Percentiles rank a stretch among this genome's conserved stretches.
phyloP scores from a whole-genome alignment of 2,329 filamentous ascomycete genomes.

The Lasiodiplodia theobromae region DNA sequence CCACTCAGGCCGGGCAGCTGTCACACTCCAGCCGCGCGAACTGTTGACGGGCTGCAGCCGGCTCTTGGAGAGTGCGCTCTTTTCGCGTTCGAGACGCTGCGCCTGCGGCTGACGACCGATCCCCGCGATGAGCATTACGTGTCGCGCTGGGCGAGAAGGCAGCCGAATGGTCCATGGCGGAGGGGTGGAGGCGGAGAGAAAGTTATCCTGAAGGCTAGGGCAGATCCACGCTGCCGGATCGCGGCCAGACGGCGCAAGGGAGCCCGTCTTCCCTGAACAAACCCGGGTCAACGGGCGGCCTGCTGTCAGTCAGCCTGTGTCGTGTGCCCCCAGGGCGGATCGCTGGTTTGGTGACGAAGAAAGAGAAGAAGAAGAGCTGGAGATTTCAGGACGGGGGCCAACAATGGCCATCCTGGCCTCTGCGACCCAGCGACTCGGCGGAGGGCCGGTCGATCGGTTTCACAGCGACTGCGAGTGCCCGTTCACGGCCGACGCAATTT shows the following conservation, averaged over 20 bases:
- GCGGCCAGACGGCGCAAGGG: slow-evolving; percentile 25
- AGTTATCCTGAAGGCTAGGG: slow-evolving; percentile 23
- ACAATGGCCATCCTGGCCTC: slow-evolving; percentile 3
- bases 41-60: slow-evolving; percentile 19
- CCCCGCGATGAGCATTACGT: slow-evolving; percentile 25
- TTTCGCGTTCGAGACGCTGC: slow-evolving; percentile 22
- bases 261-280: slow-evolving; percentile 10
- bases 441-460: slow-evolving; percentile 28
- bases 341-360: slow-evolving; percentile 11
- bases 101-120: slow-evolving; percentile 23
- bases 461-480: slow-evolving; percentile 19
- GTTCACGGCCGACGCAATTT: slow-evolving; percentile 21
- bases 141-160: slow-evolving; percentile 24
- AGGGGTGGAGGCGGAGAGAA: slow-evolving; percentile 22
- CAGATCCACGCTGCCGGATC: slow-evolving; percentile 21
- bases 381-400: slow-evolving; percentile 20
- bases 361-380: slow-evolving; percentile 6
- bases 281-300: slow-evolving; percentile 23
- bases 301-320: slow-evolving; percentile 14
- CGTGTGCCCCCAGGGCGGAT: slow-evolving; percentile 12
- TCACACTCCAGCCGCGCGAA: slow-evolving; percentile 27
- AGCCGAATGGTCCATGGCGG: slow-evolving; percentile 25
- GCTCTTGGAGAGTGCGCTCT: slow-evolving; percentile 12
- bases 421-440: slow-evolving; percentile 15
- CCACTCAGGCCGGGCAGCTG: slow-evolving; percentile 9